These are phyloP conservation scores for Wickerhamomyces strasburgensis DNA, from an alignment of 805 yeast species.

Conservation along the genomic window DNA sequence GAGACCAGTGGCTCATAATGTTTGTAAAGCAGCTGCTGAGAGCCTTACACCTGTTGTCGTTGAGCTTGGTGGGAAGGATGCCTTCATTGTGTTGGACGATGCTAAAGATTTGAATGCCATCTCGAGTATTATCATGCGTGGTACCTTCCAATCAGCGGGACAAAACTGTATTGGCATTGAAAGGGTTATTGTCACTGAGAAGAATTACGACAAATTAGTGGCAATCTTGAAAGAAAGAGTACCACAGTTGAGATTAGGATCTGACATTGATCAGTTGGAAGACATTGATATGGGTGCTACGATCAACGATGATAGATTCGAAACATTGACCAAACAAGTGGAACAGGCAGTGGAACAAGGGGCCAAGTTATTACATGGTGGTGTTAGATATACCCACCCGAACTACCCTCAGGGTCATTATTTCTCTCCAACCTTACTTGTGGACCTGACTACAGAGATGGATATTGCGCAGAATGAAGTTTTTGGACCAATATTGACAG, in stretches of 20 bases:
- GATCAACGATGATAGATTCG: conserved; percentile 75
- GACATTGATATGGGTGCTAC: conserved; percentile 96
- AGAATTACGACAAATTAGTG: conserved; percentile 60
- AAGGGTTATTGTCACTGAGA: conserved; percentile 77
- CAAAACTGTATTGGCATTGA: conserved; percentile 98
- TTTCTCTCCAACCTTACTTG: conserved; percentile 83
- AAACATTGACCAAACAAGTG: conserved; percentile 58
- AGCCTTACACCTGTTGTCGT: conserved; percentile 92
- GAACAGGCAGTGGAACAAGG: conserved; percentile 73
- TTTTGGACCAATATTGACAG: conserved; percentile 85
- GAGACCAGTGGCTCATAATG: conserved; percentile 88
- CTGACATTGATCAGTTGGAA: conserved; percentile 86
- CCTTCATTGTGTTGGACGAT: conserved; percentile 82
- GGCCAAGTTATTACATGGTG: conserved; percentile 80
- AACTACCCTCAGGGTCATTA: conserved; percentile 94
- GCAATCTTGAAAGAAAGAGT: conserved; percentile 54
- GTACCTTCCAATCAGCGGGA: conserved; percentile 95
- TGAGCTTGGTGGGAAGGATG: conserved; percentile 96
- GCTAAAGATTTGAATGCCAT: conserved; percentile 50
- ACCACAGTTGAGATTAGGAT: conserved; percentile 66
- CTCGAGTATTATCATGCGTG: conserved; percentile 85
- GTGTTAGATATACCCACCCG: conserved; percentile 76
- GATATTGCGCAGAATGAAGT: conserved; percentile 83
- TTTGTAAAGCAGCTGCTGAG: conserved; percentile 75
- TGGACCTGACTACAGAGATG: conserved; percentile 76